Base-by-base conservation (phyloP, 805 yeast species). In the Kuraishia hungarica region DNA sequence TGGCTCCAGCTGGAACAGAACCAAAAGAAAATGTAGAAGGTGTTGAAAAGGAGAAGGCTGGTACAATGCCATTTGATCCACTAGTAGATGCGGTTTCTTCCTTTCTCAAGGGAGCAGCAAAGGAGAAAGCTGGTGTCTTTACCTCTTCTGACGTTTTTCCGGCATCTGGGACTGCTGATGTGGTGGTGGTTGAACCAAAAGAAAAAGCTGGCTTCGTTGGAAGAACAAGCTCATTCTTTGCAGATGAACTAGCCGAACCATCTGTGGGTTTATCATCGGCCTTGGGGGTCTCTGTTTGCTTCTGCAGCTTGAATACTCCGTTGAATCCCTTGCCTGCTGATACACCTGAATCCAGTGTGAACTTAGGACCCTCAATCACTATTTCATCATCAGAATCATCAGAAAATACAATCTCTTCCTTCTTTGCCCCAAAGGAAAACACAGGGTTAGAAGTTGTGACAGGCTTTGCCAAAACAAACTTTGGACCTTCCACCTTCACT, bases 301-400 rank as follows among this genome's bases (percentile, higher is more conserved):
- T 48, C n/a, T 50, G 26, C 13, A 69, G 61, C 51, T 64, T 68
- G 57, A 72, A 72, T 11, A 61, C 69, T 48, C 68, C 57, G 53
- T 54, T 57, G 49, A 58, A 58, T 10, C 54, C 51, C 29, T 54
- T 52, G 50, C 64, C 67, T 21, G 62, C 59, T 8, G 60, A 59
- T 53, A 80, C 77, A 28, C 77, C 74, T 28, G 72, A 62, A 17
- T 64, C 66, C 29, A 80, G 59, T 8, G 75, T 77, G 65, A 89
- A 89, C 15, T 75, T 69, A 21, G 96, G 96, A 1, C 96, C 96
- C 67, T 87, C 81, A 28, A 86, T 78, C 64, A 83, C 85, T 24
- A 84, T 68, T 43, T 83, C 87, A 21, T 83, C 82, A 39, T 83
- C 88, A 0, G 81, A 75, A 50, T 80, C 84, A 53, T 78, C 82